These are phyloP conservation scores for Knufia fluminis DNA, from an alignment of 2,329 filamentous ascomycete species.

Conservation along the genomic window DNA sequence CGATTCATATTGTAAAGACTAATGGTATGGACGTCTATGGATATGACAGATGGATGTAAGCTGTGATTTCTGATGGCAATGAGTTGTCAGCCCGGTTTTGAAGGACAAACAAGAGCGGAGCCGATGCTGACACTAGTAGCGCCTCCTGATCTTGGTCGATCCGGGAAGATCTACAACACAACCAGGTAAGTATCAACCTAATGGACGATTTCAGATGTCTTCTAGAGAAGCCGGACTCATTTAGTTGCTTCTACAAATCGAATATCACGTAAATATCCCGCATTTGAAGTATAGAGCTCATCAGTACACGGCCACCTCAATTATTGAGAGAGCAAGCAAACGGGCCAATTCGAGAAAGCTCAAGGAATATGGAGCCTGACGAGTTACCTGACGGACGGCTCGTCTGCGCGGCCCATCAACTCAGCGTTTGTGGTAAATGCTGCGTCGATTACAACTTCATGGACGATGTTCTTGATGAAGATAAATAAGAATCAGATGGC, in stretches of 20 bases:
- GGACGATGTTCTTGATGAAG: not conserved
- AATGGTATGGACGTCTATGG: not conserved
- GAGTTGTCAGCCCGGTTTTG: not conserved
- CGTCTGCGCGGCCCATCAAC: not conserved
- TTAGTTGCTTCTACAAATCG: no score
- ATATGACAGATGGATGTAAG: not conserved
- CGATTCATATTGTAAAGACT: slow-evolving; percentile 13
- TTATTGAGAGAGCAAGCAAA: not conserved
- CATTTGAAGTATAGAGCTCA: no score
- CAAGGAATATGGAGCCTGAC: not conserved
- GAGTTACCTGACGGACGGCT: not conserved
- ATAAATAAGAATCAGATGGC: not conserved
- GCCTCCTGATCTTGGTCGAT: no score
- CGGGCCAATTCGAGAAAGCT: not conserved
- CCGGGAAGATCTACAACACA: no score
- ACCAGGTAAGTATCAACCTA: no score
- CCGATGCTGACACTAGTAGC: no score
- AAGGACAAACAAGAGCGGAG: no score
- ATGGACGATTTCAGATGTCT: no score
- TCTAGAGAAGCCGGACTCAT: no score
- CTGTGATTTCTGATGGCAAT: not conserved
- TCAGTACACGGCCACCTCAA: no score
- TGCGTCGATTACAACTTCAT: not conserved
- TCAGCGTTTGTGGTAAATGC: not conserved
- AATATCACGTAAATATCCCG: no score